Percentiles rank a stretch among this genome's conserved stretches.
Conservation (phyloP, 2,329 filamentous ascomycete genomes). For the Arthrinium phaeospermum region DNA sequence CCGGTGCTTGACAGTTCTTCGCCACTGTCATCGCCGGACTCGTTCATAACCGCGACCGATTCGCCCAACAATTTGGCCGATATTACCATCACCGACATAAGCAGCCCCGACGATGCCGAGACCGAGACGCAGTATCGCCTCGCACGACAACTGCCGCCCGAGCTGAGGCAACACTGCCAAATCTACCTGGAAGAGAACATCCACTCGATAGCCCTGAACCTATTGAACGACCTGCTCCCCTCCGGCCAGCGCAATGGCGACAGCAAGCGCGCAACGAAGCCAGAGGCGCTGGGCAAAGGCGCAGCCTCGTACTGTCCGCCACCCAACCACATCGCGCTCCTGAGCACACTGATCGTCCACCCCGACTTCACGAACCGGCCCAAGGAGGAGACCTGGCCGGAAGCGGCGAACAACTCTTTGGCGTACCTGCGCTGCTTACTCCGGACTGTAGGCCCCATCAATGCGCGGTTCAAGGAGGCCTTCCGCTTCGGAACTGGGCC, state of each 20-base stretch:
- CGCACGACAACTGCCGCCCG: conserved; percentile 63
- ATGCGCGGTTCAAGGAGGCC: conserved; percentile 71
- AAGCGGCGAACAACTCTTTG: conserved; percentile 70
- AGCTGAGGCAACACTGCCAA: conserved; percentile 69
- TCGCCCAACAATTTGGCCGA: conserved; percentile 26
- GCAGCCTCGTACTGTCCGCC: conserved; percentile 68
- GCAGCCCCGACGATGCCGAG: conserved; percentile 29
- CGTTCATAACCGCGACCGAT: conserved; percentile 33
- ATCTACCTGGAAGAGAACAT: conserved; percentile 79
- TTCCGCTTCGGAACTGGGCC: conserved; percentile 64
- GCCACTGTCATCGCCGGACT: conserved; percentile 31
- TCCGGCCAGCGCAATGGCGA: conserved; percentile 21
- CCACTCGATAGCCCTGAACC: conserved; percentile 63
- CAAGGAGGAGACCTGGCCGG: conserved; percentile 62
- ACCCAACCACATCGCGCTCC: conserved; percentile 74
- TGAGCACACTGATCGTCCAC: conserved; percentile 83
- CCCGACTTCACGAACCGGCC: conserved; percentile 79
- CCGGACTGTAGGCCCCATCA: conserved; percentile 69
- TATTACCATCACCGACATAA: conserved; percentile 28
- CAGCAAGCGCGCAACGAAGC: neutral
- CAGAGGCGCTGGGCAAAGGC: neutral
- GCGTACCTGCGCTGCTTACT: conserved; percentile 73
- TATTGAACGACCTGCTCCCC: conserved; percentile 68
- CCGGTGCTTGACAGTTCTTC: conserved; percentile 25
- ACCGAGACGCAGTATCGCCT: conserved; percentile 52